These are phyloP conservation scores for Penicillium ucsense DNA, from an alignment of 495 filamentous ascomycete species.

Conservation along the genomic window DNA sequence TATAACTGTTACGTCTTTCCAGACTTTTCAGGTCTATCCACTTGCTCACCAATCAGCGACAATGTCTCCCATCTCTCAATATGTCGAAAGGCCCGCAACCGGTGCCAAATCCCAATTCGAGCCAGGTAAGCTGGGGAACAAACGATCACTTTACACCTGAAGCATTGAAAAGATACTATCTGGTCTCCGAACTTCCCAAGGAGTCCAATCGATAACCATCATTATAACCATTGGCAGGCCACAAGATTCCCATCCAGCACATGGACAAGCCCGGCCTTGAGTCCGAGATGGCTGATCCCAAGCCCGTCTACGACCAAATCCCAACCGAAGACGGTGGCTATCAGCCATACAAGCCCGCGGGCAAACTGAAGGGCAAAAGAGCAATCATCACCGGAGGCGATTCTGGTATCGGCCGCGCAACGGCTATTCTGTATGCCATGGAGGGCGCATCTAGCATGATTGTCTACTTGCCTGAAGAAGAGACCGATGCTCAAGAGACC, in stretches of 20 bases:
- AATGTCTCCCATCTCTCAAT: conserved; percentile 11
- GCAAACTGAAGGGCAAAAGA: conserved; percentile 65
- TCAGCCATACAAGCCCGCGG: conserved; percentile 66
- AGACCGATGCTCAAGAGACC: conserved; percentile 71
- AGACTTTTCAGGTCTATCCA: background rate
- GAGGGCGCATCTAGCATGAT: conserved; percentile 73
- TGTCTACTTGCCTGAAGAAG: conserved; percentile 65
- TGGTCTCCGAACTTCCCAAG: too few relatives aligned
- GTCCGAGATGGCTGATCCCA: conserved; percentile 50
- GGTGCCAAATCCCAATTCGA: conserved; percentile 20
- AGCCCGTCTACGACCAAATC: conserved; percentile 53
- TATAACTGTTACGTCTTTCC: background rate
- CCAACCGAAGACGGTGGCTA: conserved; percentile 63
- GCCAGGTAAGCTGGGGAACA: conserved; percentile 9
- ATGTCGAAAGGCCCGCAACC: conserved; percentile 14
- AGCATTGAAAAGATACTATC: too few relatives aligned
- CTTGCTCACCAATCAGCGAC: background rate
- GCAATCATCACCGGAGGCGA: conserved; percentile 80
- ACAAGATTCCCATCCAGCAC: conserved; percentile 60
- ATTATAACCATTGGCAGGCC: conserved; percentile 37
- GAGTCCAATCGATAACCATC: background rate
- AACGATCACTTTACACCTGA: too few relatives aligned
- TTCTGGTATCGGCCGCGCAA: conserved; percentile 73
- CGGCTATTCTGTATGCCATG: conserved; percentile 72
- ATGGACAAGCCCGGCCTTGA: conserved; percentile 62